phyloP scores from a whole-genome alignment of 2,329 filamentous ascomycete genomes.

The Paecilomyces niveus region DNA sequence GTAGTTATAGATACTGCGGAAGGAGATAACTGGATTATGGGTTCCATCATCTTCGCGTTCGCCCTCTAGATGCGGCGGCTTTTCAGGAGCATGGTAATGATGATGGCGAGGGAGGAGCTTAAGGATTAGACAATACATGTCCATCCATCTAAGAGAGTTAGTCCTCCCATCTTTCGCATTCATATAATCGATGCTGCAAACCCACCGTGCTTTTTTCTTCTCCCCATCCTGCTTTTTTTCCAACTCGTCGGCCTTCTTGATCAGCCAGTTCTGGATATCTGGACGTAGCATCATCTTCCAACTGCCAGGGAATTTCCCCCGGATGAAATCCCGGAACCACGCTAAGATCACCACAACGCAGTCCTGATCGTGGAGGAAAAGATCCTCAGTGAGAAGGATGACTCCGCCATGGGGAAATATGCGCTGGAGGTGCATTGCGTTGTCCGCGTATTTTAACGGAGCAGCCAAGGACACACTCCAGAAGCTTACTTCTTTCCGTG shows the following conservation, averaged over 20 bases:
- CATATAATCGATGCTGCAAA: not conserved
- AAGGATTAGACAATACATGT: slow-evolving; percentile 22
- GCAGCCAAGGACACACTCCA: slow-evolving; percentile 26
- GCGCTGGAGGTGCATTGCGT: slow-evolving; percentile 21
- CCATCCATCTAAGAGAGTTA: slow-evolving; percentile 12
- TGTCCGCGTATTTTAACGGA: slow-evolving; percentile 17
- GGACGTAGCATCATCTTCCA: slow-evolving; percentile 35
- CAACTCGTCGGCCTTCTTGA: slow-evolving; percentile 1
- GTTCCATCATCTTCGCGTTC: slow-evolving; percentile 14
- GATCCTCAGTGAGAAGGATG: slow-evolving; percentile 35
- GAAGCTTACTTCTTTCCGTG: slow-evolving; percentile 19
- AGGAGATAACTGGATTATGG: slow-evolving; percentile 23
- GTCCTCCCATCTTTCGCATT: not conserved
- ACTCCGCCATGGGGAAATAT: slow-evolving; percentile 32
- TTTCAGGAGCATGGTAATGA: slow-evolving; percentile 1
- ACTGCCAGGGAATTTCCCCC: slow-evolving; percentile 16
- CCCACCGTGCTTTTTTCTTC: slow-evolving; percentile 13
- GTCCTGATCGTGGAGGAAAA: slow-evolving; percentile 24
- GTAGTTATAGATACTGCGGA: slow-evolving; percentile 18
- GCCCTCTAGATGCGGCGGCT: slow-evolving; percentile 14
- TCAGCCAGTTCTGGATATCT: slow-evolving; percentile 27
- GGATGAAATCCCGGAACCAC: slow-evolving; percentile 25
- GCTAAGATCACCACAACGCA: slow-evolving; percentile 24
- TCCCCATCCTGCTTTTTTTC: slow-evolving; percentile 11
- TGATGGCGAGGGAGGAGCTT: slow-evolving; percentile 15